Evolutionary conservation across 495 filamentous ascomycete species (phyloP).

Genomic region (Penicillium argentinense): DNA sequence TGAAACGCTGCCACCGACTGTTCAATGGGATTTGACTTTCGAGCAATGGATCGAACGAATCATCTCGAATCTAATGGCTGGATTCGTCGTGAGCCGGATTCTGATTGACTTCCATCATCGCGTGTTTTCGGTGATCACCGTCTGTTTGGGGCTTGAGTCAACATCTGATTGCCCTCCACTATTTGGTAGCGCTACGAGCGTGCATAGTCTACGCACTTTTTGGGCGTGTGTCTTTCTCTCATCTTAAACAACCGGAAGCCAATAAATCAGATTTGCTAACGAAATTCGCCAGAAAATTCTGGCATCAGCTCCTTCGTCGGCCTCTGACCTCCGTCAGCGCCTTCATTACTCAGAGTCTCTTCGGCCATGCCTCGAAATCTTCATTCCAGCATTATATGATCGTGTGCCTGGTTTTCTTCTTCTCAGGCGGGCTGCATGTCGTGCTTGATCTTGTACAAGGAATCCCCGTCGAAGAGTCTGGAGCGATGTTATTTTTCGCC

Average conservation of each 20-base stretch:
- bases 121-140: constrained; percentile 18
- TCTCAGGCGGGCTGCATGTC: constrained; percentile 33
- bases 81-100: constrained; percentile 22
- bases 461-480: constrained; percentile 19
- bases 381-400: constrained; percentile 28
- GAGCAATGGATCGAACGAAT: constrained; percentile 23
- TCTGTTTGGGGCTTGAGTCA: constrained; percentile 17
- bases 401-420: constrained; percentile 30
- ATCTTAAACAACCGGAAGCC: too few species aligned
- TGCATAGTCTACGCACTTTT: constrained; percentile 30
- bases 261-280: constrained; percentile 1
- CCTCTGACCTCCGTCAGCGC: constrained; percentile 26
- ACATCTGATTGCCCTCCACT: constrained; percentile 35
- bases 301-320: constrained; percentile 40
- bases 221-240: constrained; percentile 29
- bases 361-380: constrained; percentile 23
- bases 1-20: constrained; percentile 7
- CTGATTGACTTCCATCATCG: constrained; percentile 23
- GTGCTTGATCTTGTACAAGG: constrained; percentile 31
- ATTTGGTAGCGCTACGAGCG: constrained; percentile 31
- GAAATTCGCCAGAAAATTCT: constrained; percentile 32
- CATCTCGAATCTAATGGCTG: constrained; percentile 16
- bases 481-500: constrained; percentile 32
- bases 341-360: constrained; percentile 21
- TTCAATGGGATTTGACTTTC: constrained; percentile 18